Evolutionary conservation across 2,329 filamentous ascomycete species (phyloP).

Genomic region (Apiospora pterosperma): DNA sequence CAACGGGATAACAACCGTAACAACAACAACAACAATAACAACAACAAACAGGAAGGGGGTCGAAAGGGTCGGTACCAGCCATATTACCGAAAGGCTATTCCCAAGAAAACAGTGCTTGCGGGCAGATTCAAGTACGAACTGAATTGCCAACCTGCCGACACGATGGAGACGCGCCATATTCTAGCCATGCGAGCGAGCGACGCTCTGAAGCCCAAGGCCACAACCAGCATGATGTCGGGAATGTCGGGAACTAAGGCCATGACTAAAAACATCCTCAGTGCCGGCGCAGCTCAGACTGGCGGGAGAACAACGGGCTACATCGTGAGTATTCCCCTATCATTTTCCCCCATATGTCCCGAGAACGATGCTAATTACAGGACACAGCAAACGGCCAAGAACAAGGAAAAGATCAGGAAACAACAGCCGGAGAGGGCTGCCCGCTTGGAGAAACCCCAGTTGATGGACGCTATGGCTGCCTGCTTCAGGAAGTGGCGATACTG

Average conservation of each 20-base stretch:
- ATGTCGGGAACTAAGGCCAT: constrained; percentile 38
- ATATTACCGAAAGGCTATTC: constrained; percentile 69
- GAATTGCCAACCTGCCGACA: constrained; percentile 69
- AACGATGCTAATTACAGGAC: constrained; percentile 4
- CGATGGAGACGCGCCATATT: constrained; percentile 64
- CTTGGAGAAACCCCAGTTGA: constrained; percentile 82
- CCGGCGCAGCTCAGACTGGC: constrained; percentile 48
- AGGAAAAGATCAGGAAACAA: constrained; percentile 69
- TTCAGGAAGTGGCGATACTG: constrained; percentile 90
- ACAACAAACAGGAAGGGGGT: constrained; percentile 37
- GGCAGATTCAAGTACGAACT: constrained; percentile 75
- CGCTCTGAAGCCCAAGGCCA: constrained; percentile 56
- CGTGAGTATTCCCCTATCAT: constrained; percentile 39
- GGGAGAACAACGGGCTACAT: constrained; percentile 52
- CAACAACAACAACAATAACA: constrained; percentile 27
- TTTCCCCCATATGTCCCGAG: constrained; percentile 5
- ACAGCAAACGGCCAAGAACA: constrained; percentile 19
- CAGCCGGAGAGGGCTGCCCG: constrained; percentile 59
- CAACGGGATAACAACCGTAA: constrained; percentile 34
- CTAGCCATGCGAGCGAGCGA: constrained; percentile 56
- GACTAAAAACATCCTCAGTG: constrained; percentile 54
- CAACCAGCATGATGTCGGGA: constrained; percentile 39
- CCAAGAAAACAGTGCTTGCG: constrained; percentile 75
- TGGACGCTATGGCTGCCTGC: constrained; percentile 78
- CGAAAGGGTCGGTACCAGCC: constrained; percentile 48